phyloP scores from a whole-genome alignment of 345 rosid species.

The Gossypium anomalum region DNA sequence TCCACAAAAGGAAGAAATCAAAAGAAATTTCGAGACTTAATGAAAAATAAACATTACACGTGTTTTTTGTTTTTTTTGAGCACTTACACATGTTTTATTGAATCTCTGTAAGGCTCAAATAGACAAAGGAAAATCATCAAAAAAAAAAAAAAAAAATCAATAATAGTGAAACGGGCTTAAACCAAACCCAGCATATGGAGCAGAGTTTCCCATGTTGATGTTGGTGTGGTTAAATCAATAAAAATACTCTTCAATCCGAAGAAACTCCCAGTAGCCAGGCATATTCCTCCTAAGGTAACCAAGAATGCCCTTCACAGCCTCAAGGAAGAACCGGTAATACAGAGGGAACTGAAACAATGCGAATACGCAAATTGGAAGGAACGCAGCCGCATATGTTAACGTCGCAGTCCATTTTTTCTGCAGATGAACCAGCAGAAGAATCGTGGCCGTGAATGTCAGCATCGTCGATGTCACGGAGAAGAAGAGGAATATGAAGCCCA shows the following conservation, averaged over 20 bases:
- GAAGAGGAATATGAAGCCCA: conserved; percentile 30
- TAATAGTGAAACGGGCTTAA: too few species aligned
- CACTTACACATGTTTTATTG: too few species aligned
- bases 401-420: conserved; percentile 8
- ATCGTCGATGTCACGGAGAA: conserved; percentile 19
- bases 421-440: conserved; percentile 24
- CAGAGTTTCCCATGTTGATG: too few species aligned
- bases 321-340: neutral
- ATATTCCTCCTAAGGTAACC: neutral
- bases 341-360: conserved; percentile 22
- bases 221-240: neutral
- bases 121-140: too few species aligned
- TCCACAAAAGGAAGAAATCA: too few species aligned
- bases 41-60: neutral
- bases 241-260: neutral
- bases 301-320: neutral
- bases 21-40: too few species aligned
- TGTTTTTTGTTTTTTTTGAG: too few species aligned
- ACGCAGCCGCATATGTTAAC: conserved; percentile 16
- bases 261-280: conserved; percentile 6
- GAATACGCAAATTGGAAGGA: conserved; percentile 16
- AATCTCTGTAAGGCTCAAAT: too few species aligned
- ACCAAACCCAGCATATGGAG: too few species aligned
- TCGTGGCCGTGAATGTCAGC: conserved; percentile 24
- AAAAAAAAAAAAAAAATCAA: too few species aligned